Evolutionary conservation across 495 filamentous ascomycete genomes (phyloP).

Genomic region (Daldinia childiae): DNA sequence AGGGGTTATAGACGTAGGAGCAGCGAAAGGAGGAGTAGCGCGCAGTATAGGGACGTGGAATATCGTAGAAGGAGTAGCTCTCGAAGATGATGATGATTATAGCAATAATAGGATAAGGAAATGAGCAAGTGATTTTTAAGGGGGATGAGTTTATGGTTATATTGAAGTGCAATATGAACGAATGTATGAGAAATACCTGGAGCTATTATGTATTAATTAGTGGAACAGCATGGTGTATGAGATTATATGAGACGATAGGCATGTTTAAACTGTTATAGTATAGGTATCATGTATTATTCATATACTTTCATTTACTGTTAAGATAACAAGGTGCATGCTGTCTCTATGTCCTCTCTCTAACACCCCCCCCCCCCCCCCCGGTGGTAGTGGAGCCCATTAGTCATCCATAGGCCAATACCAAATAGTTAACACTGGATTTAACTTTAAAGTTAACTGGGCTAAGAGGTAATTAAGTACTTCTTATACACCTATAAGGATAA

Average conservation of each 20-base stretch:
- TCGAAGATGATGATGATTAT: slow-evolving; percentile 36
- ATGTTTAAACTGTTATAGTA: background rate
- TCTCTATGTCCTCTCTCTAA: too few relatives aligned
- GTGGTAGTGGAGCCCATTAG: background rate
- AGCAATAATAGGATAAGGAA: background rate
- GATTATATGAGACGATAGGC: slow-evolving; percentile 9
- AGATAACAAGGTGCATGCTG: too few relatives aligned
- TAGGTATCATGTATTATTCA: too few relatives aligned
- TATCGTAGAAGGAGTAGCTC: slow-evolving; percentile 46
- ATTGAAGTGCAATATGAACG: slow-evolving; percentile 1
- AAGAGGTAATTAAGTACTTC: too few relatives aligned
- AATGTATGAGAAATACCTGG: slow-evolving; percentile 12
- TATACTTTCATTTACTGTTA: too few relatives aligned
- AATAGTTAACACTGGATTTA: too few relatives aligned
- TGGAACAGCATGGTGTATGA: slow-evolving; percentile 20
- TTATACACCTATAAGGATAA: background rate
- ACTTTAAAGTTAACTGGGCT: too few relatives aligned
- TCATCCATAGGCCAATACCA: too few relatives aligned
- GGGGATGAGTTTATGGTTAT: slow-evolving; percentile 5
- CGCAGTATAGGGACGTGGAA: slow-evolving; percentile 48
- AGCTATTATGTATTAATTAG: slow-evolving; percentile 1
- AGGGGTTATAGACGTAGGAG: slow-evolving; percentile 46
- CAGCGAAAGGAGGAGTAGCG: slow-evolving; percentile 46
- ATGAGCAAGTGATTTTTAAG: background rate
- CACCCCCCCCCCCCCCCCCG: too few relatives aligned